Base-by-base conservation (phyloP, 495 filamentous ascomycete species). In the Aspergillus egyptiacus region DNA sequence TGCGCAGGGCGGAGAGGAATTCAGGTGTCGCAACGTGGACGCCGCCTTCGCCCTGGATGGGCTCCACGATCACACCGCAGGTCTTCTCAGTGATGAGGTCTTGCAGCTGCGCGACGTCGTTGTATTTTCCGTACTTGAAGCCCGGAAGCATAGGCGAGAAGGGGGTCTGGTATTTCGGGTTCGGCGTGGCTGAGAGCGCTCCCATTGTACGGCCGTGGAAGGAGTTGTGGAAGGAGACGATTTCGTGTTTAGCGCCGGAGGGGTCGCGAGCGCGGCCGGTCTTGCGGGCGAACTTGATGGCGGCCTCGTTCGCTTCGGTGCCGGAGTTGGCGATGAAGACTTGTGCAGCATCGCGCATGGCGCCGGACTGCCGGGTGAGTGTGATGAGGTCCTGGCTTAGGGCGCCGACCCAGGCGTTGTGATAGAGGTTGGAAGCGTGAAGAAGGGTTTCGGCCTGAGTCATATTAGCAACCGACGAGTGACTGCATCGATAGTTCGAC, bases 191-290 rank as follows among this genome's bases (percentile, higher is more conserved):
- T 18, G 85, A 90, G 20, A 98, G 67, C 17, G 81, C 76, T 17
- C 93, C 93, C 89, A 96, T 94, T 17, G 94, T 96, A 44, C 93
- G 84, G 53, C 93, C 93, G 68, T 98, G 93, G 80, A 98, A 98
- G 15, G 86, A 87, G 60, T 85, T 81, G 50, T 85, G 62, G 75
- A 97, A 98, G 25, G 86, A 91, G 46, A 97, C 84, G 11, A 98
- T 66, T 56, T 96, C 89, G 54, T 80, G 65, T 67, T 97, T 95
- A 5, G 66, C 70, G 15, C 87, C 87, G 0, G 82, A 79, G 5
- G 85, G 82, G 44, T 86, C 80, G 13, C 74, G 57, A 10, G 79
- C 72, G 60, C 88, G 87, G 53, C 89, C 93, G 39, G 87, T 83
- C 62, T 97, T 98, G 35, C 94, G 82, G 10, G 89, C 82, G 63